phyloP scores from a whole-genome alignment of 139 green algal genomes.

The Chlorella vulgaris region DNA sequence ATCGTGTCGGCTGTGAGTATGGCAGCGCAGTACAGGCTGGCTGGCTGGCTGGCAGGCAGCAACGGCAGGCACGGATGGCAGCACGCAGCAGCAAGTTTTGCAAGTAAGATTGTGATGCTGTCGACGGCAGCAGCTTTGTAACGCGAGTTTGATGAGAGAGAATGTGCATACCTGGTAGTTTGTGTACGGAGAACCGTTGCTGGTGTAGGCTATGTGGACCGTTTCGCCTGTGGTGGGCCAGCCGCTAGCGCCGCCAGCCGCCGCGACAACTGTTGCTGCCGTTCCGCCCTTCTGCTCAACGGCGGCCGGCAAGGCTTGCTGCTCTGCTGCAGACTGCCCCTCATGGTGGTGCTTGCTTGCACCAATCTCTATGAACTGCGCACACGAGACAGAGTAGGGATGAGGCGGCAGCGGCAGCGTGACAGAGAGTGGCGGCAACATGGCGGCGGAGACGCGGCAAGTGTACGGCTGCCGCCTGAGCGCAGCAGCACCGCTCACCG shows the following conservation, averaged over 20 bases:
- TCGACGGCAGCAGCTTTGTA: neutral
- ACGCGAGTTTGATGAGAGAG: too few relatives aligned
- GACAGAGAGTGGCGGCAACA: too few relatives aligned
- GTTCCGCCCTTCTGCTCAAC: slow-evolving; percentile 3
- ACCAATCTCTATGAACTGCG: slow-evolving; percentile 38
- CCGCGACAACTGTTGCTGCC: neutral
- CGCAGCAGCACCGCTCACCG: too few relatives aligned
- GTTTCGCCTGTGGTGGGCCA: slow-evolving; percentile 46
- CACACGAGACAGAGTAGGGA: neutral
- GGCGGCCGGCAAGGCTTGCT: neutral
- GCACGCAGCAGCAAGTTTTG: neutral
- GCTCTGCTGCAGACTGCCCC: neutral
- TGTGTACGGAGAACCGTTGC: slow-evolving; percentile 70
- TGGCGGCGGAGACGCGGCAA: too few relatives aligned
- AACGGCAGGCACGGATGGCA: neutral
- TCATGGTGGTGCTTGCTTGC: slow-evolving; percentile 17
- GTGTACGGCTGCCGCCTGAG: too few relatives aligned
- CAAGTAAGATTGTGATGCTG: neutral
- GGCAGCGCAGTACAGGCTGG: neutral
- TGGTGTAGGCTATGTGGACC: slow-evolving; percentile 87
- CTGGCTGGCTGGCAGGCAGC: too few relatives aligned
- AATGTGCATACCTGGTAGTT: slow-evolving; percentile 59
- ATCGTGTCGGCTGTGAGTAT: neutral
- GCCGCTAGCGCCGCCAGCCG: neutral
- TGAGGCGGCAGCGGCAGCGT: neutral